A percentile compares a stretch with the other conserved stretches of the same genome.
These are phyloP conservation scores for Entophlyctis helioformis DNA, from an alignment of 192 early-diverging fungal species.

Conservation along the genomic window DNA sequence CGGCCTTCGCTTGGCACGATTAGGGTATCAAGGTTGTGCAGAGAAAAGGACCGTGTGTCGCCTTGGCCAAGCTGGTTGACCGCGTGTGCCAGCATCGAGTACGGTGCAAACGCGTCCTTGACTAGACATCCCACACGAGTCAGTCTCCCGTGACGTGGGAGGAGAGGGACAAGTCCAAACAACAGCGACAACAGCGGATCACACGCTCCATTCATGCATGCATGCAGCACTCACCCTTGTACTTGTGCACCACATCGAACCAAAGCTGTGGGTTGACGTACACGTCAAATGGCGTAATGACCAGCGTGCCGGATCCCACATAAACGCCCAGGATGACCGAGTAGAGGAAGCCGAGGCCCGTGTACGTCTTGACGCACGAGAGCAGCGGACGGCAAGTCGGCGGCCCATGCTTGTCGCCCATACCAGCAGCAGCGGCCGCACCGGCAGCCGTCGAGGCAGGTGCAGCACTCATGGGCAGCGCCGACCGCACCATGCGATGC, in stretches of 20 bases:
- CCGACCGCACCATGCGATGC: constrained; percentile 34
- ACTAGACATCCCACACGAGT: constrained; percentile 21
- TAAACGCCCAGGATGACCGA: constrained; percentile 35
- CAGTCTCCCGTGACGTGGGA: not conserved
- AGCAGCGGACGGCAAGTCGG: constrained; percentile 19
- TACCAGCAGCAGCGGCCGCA: no score
- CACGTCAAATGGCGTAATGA: constrained; percentile 53
- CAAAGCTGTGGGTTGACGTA: constrained; percentile 45
- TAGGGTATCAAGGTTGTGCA: constrained; percentile 46
- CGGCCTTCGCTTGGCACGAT: constrained; percentile 45
- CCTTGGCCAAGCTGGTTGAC: constrained; percentile 38
- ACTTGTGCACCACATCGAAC: constrained; percentile 61
- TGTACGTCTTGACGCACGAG: constrained; percentile 30
- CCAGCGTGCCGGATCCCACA: constrained; percentile 46
- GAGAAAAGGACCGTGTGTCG: constrained; percentile 32
- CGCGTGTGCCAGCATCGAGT: constrained; percentile 56
- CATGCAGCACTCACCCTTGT: constrained; percentile 33
- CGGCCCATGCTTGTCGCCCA: no score
- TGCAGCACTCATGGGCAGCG: not conserved
- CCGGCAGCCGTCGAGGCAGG: no score
- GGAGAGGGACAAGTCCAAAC: not conserved
- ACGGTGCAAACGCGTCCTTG: constrained; percentile 56
- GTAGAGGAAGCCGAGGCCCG: constrained; percentile 39
- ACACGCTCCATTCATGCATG: not conserved
- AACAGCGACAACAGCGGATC: not conserved